Evolutionary conservation across 768 basidiomycete genomes (phyloP).

Genomic region (Hericium coralloides): DNA sequence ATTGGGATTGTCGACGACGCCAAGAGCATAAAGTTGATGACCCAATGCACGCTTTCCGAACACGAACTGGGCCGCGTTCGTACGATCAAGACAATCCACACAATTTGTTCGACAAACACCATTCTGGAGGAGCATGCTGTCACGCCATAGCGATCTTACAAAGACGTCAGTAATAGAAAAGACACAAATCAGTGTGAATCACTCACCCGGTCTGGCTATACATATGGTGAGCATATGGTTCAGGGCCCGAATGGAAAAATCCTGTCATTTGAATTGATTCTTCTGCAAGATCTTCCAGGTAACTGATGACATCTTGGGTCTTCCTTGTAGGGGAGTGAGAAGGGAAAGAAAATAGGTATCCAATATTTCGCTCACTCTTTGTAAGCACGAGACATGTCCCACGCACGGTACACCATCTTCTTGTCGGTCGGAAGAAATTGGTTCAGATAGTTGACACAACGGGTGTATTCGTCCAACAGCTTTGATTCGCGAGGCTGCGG

Average conservation of each 20-base stretch:
- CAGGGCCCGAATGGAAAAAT: constrained; percentile 92
- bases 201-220: constrained; percentile 34
- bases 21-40: constrained; percentile 92
- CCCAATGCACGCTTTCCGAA: constrained; percentile 93
- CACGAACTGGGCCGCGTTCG: constrained; percentile 94
- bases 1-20: constrained; percentile 78
- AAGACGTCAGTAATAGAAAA: constrained; percentile 1
- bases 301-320: constrained; percentile 91
- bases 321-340: constrained; percentile 43
- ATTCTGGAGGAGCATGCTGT: constrained; percentile 72
- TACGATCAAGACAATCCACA: constrained; percentile 94
- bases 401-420: constrained; percentile 86
- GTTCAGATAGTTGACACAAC: constrained; percentile 89
- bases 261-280: constrained; percentile 85
- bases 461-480: constrained; percentile 80
- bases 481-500: constrained; percentile 82
- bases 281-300: constrained; percentile 90
- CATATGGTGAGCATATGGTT: constrained; percentile 68
- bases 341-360: constrained; percentile 3
- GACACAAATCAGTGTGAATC: background rate
- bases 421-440: constrained; percentile 85
- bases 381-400: constrained; percentile 94
- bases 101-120: constrained; percentile 94
- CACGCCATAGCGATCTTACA: constrained; percentile 39
- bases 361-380: constrained; percentile 60